Evolutionary conservation across 495 filamentous ascomycete species (phyloP), one percentile per base, ranked within the genome.

Genomic region (Talaromyces liani): DNA sequence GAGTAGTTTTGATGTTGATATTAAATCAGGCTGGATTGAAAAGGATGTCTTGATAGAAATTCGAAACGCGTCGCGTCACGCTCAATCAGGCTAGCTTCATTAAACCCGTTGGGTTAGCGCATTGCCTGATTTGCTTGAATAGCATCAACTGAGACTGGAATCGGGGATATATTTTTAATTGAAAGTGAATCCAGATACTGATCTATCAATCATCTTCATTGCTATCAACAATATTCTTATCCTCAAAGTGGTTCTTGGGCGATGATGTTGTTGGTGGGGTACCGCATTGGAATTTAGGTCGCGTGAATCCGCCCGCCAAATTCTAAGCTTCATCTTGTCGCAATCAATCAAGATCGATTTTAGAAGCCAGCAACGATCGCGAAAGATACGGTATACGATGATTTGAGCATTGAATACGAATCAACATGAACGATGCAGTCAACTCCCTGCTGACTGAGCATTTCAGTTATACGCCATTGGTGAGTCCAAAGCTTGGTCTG

Each of bases 381-480:
- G 36, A 16, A 61, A 53, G 14, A n/a, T 41, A 45, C 25, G 6
- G 36, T 16, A n/a, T 24, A 60, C 18, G 9, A 18, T 33, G 51
- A 18, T 22, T 51, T 63, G 24, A 49, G 25, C 16, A 51, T 49
- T 9, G 34, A 25, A 34, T 12, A 16, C 58, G 27, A 55, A 60
- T 66, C 65, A 65, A 69, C 39, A 80, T 80, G 78, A 77, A 77
- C 62, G 78, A 80, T 66, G 76, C 75, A 63, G 77, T 78, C 16
- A 90, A 82, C 29, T 87, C 91, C 62, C 82, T 98, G 67, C 84
- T 98, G 67, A 97, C 95, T 7, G 94, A 98, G 82, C 94, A 98
- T 71, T 88, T 98, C 69, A 89, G 90, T 65, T 97, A 96, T 69
- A 93, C 94, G 2, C 94, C 94, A 27, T 80, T 96, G 65, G 93